phyloP scores from a whole-genome alignment of 768 basidiomycete genomes.

The Cyclocybe aegerita region DNA sequence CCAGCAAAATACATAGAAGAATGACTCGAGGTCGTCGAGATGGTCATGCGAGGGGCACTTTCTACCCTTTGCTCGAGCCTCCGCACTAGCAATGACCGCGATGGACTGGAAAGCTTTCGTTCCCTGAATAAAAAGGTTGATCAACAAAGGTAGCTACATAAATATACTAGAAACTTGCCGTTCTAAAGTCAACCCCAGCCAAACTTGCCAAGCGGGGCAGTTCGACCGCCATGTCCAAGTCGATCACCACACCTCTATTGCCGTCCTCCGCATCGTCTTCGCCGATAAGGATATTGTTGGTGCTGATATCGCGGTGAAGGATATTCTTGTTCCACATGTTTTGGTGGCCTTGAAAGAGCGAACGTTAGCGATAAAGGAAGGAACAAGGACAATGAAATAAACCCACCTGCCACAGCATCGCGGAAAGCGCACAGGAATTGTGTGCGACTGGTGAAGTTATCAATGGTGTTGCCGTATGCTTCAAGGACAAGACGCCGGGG shows the following conservation, averaged over 20 bases:
- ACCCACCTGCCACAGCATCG: conserved; percentile 17
- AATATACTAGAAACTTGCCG: neutral
- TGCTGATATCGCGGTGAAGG: conserved; percentile 26
- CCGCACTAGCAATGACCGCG: conserved; percentile 1
- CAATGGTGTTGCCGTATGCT: conserved; percentile 12
- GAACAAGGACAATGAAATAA: neutral
- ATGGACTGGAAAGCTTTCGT: conserved; percentile 12
- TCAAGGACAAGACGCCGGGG: conserved; percentile 12
- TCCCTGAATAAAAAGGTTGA: conserved; percentile 1
- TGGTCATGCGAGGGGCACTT: conserved; percentile 5
- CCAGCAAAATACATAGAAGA: conserved; percentile 8
- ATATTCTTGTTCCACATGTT: conserved; percentile 14
- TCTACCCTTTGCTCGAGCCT: neutral
- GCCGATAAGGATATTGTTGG: conserved; percentile 22
- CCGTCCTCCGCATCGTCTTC: neutral
- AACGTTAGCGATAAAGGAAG: neutral
- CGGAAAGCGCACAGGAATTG: conserved; percentile 15
- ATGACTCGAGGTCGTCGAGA: conserved; percentile 13
- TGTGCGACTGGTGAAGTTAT: conserved; percentile 4
- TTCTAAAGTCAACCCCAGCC: conserved; percentile 1
- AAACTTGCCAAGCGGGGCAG: neutral
- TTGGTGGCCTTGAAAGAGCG: conserved; percentile 12
- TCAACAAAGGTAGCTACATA: neutral
- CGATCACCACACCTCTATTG: conserved; percentile 5
- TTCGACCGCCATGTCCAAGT: conserved; percentile 15